Base-by-base conservation (phyloP, 2,329 filamentous ascomycete genomes). In the Neofusicoccum laricinum region DNA sequence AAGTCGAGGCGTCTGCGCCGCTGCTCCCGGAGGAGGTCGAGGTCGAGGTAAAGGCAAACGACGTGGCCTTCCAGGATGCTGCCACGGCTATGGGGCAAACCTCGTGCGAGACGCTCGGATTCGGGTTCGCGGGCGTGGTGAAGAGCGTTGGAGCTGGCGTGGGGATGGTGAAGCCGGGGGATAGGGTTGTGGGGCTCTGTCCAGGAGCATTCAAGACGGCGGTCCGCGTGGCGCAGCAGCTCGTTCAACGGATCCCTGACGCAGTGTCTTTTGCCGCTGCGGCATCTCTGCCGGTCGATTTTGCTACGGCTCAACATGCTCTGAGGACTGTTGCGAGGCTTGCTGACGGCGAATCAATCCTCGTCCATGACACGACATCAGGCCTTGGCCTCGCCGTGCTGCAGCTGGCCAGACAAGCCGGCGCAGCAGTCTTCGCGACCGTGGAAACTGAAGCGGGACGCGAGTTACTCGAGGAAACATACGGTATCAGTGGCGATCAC, bases 281-380 rank as follows among this genome's bases (percentile, higher is more conserved):
- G 3, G 49, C 49, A n/a, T 32, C 49, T 34, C 15, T 51, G 34
- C 32, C 49, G 6, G 49, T 14, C 4, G 49, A 21, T 30, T 41
- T 19, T 21, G 41, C 25, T 11, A 30, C 53, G 32, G 53, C 53
- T 14, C 53, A 59, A 10, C 43, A 69, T 57, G 65, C 65, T 25
- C 65, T 74, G 2, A 41, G 68, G 14, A 66, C 64, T 68, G 43
- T 67, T 1, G 71, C 67, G 7, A 61, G 43, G 19, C 12, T 71
- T 7, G 17, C 38, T 0, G 38, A 61, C 30, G 63, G 55, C 0
- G 64, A 69, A 1, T 66, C 46, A 3, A 66, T 78, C 15, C 68
- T 78, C 12, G 73, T 77, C 15, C 67, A 69, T 34, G 21, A 61
- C 7, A 68, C 68, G 5, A 25, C 65, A 65, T 62, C 66, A 10